phyloP scores from a whole-genome alignment of 148 eudicot species.

The Camellia granthamiana region DNA sequence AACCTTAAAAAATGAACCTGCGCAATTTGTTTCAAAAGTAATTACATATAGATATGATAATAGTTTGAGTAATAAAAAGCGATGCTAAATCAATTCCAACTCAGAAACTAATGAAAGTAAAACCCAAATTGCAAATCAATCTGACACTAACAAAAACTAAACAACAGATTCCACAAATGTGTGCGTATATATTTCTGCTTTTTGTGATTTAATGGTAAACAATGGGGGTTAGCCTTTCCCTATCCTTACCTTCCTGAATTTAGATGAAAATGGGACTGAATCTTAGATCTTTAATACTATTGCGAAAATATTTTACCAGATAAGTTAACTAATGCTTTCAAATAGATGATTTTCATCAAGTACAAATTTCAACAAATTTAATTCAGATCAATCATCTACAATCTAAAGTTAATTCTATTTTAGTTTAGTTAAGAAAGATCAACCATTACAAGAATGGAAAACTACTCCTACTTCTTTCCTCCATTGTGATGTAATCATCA shows the following conservation, averaged over 20 bases:
- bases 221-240: background rate
- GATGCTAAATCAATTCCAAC: too few species aligned
- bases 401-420: too few species aligned
- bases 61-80: too few species aligned
- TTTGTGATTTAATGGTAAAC: too few species aligned
- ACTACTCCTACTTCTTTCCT: too few species aligned
- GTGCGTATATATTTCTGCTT: background rate
- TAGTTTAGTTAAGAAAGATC: background rate
- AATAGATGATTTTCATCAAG: background rate
- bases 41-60: too few species aligned
- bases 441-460: background rate
- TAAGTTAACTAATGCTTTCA: too few species aligned
- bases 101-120: too few species aligned
- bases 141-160: background rate
- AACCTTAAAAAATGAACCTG: too few species aligned
- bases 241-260: background rate
- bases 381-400: background rate
- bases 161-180: background rate
- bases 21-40: too few species aligned
- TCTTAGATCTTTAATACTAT: background rate
- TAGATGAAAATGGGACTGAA: background rate
- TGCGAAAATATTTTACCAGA: background rate
- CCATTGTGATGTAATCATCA: background rate
- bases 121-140: too few species aligned
- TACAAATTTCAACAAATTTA: too few species aligned